Base-by-base conservation (phyloP, 352 stramenopile genomes). In the Globisporangium irregulare region DNA sequence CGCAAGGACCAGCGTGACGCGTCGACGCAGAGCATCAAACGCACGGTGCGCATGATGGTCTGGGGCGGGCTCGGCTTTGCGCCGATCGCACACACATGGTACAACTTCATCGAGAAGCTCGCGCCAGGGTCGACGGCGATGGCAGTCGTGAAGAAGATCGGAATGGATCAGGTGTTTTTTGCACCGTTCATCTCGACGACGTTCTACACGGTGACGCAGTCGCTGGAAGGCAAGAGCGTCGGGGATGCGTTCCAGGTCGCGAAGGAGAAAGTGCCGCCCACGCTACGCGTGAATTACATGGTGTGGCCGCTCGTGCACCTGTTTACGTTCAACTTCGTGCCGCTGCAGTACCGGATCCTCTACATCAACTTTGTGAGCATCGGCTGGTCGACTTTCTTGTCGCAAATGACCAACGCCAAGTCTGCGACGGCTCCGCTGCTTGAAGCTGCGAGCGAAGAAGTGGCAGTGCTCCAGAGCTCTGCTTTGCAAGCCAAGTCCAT, bases 21-120 rank as follows among this genome's bases (percentile, higher is more conserved):
- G 1, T 9, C 38, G 9, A 3, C 27, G 25, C 50, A 66, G 59
- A 62, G 55, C 18, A 54, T 32, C 10, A 27, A 61, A 2, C 69
- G 78, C 10, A 87, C 78, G n/a, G 58, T 62, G 12, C 75, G 81
- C 62, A 82, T 95, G 81, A 85, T 94, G 66, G 78, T 95, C 41
- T 97, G 95, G 72, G 91, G 91, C 32, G 84, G 94, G 12, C 63
- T 94, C 18, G 77, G 97, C 46, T 88, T 96, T 69, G 88, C 91
- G 32, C 90, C 91, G 15, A 81, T 80, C 69, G 95, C 94, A 78
- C 90, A 98, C 74, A 95, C 85, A 60, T 97, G 95, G 73, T 97
- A 97, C 68, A 77, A 89, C 24, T 54, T 92, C 36, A 82, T 98
- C 34, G 92, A 97, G 66, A 64, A 66, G 74, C 53, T 75, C 43